Evolutionary conservation across 2,329 filamentous ascomycete genomes (phyloP).

Genomic region (Rhinocladiella mackenziei): DNA sequence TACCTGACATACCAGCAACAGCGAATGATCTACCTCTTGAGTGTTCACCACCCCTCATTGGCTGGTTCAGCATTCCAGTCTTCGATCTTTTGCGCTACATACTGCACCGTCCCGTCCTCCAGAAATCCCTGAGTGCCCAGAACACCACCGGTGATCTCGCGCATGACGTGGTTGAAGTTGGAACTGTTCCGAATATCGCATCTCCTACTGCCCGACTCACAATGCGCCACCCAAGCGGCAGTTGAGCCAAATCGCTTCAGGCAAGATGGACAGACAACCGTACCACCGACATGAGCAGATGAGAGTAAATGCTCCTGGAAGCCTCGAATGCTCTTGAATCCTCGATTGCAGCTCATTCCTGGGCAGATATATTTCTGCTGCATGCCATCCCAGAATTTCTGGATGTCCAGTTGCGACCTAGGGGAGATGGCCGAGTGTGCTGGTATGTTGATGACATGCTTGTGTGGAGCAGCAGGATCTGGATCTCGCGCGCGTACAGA

Average conservation of each 20-base stretch:
- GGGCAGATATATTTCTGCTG: conserved; percentile 35
- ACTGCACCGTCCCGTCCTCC: conserved; percentile 36
- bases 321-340: conserved; percentile 28
- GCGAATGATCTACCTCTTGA: not conserved
- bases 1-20: too few species aligned
- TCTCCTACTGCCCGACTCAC: conserved; percentile 36
- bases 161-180: conserved; percentile 36
- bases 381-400: conserved; percentile 34
- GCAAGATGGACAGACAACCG: conserved; percentile 40
- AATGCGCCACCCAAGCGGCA: conserved; percentile 40
- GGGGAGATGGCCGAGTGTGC: conserved; percentile 17
- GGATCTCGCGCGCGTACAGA: not conserved
- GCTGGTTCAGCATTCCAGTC: conserved; percentile 14
- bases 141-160: conserved; percentile 39
- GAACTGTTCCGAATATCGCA: conserved; percentile 35
- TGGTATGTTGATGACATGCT: conserved; percentile 14
- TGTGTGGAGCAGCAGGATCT: not conserved
- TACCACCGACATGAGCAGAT: conserved; percentile 28
- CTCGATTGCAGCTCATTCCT: conserved; percentile 30
- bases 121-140: conserved; percentile 35
- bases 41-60: too few species aligned
- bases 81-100: conserved; percentile 27
- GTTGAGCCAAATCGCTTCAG: conserved; percentile 38
- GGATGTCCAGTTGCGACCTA: conserved; percentile 27
- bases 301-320: conserved; percentile 37